Base-by-base conservation (phyloP, 768 basidiomycete genomes). In the Pisolithus albus region DNA sequence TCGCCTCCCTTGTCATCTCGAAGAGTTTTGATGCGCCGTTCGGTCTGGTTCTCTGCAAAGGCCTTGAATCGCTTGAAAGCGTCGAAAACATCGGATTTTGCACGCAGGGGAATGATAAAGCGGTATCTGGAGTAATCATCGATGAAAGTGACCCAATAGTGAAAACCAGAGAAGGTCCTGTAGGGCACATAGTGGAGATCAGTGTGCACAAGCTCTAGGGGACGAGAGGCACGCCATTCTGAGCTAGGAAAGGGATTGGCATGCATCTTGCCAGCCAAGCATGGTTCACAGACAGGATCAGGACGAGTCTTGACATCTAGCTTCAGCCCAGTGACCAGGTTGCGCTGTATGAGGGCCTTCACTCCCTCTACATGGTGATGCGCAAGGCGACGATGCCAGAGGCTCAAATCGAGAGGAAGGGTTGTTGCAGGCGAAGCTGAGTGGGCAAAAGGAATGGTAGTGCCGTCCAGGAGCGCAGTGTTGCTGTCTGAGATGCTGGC, bases 21-120 rank as follows among this genome's bases (percentile, higher is more conserved):
- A n/a, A 65, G 44, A 9, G 26, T 47, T 37, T 59, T 59, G 40
- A 66, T 49, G 16, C 50, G 46, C 2, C 21, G 5, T 34, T 52
- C 54, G 3, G 32, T 53, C 45, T 64, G 52, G 36, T 58, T 68
- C 58, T 71, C 63, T 38, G 62, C 61, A 44, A 52, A 61, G 9
- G 65, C 60, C 34, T 70, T 66, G 57, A 59, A 70, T 8, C 46
- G 30, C 53, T 62, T 60, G 52, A 69, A 69, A 0, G 56, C 57
- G 4, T 45, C 48, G 32, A 67, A 64, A 1, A 57, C 38, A 4
- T 65, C 59, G 1, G 48, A 54, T 53, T 69, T 68, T 15, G 19
- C 36, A 5, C 46, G 47, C 7, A 66, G 49, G 15, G 59, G 51
- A 3, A 56, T 11, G 1, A 63, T 54, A 62, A 54, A 39, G 63